Base-by-base conservation (phyloP, 495 filamentous ascomycete species). In the Aspergillus sclerotiicarbonarius region DNA sequence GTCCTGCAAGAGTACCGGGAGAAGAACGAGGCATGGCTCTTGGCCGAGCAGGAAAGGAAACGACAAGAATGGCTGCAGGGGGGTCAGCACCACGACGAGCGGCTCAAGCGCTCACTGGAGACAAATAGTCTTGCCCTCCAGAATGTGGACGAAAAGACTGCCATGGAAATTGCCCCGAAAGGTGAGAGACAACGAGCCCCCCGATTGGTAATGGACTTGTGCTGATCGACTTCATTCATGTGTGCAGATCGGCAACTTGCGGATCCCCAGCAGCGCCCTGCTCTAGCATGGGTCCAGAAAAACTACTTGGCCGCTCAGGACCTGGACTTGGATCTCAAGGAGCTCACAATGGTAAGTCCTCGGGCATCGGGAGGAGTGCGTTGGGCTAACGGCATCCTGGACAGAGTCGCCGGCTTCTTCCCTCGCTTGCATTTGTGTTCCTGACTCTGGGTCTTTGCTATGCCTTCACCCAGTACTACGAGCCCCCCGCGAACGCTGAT, bases 391-490 rank as follows among this genome's bases (percentile, higher is more conserved):
- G 8, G 13, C 48, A 3, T 32, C 39, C n/a, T 53, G 10, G 0
- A 37, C 49, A 79, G 76, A 43, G 68, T 43, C 76, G 83, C 60
- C 89, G 90, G 18, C 71, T 96, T 15, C 69, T 82, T n/a, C 87
- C 90, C 18, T 82, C 84, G 31, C 67, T 83, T 4, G 65, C 81
- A n/a, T 69, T 92, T 58, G 78, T 82, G 6, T 19, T 86, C 5
- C 54, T 78, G 25, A 66, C 84, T 6, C 37, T 86, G 3, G 75
- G 71, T 7, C 70, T 81, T 19, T 83, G 76, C 61, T 75, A 79
- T 33, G 67, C 73, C 18, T 85, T 86, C 57, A 81, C 85, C 15
- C 60, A 75, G 30, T 76, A 78, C 53, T 96, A 95, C 65, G 77
- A 73, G 41, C 82, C 89, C 18, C 87, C 90, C 0, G 69, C 71